These are phyloP conservation scores for Penicillium sp. DNA, from an alignment of 2,329 filamentous ascomycete species.

Conservation along the genomic window DNA sequence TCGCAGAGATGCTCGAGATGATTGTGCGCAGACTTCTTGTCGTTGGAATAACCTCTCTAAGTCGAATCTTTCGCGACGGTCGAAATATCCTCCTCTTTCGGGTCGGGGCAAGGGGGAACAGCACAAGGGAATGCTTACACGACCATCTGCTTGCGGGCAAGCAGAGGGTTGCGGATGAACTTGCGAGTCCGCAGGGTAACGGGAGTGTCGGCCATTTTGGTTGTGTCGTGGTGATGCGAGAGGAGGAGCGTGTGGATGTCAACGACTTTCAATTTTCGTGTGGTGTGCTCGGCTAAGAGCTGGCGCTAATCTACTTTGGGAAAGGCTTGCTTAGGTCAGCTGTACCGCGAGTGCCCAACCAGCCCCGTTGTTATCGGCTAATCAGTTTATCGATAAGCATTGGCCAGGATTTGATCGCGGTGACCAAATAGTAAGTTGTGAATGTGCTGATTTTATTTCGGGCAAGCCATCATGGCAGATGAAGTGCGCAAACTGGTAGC, in stretches of 20 bases:
- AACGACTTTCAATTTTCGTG: slow-evolving; percentile 45
- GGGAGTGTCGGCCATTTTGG: slow-evolving; percentile 78
- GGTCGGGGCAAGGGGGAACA: slow-evolving; percentile 2
- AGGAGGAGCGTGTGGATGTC: slow-evolving; percentile 27
- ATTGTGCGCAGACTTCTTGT: slow-evolving; percentile 8
- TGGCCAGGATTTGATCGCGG: background rate
- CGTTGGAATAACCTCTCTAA: background rate
- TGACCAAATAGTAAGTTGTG: background rate
- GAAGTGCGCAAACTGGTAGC: slow-evolving; percentile 48
- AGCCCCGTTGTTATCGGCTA: background rate
- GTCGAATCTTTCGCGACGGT: slow-evolving; percentile 8
- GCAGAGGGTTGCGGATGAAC: slow-evolving; percentile 99
- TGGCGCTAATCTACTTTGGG: slow-evolving; percentile 32
- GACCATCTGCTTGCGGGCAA: slow-evolving; percentile 99
- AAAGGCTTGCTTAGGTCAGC: slow-evolving; percentile 18
- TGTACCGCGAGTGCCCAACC: slow-evolving; percentile 8
- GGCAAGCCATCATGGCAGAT: slow-evolving; percentile 15
- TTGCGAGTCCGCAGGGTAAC: slow-evolving; percentile 96
- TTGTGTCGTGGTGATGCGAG: slow-evolving; percentile 37
- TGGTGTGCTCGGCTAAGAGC: slow-evolving; percentile 46
- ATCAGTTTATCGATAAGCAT: slow-evolving; percentile 10
- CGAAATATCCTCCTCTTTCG: slow-evolving; percentile 5
- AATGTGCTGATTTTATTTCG: background rate
- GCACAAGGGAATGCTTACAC: slow-evolving; percentile 69
- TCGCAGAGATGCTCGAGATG: background rate